Conservation (phyloP, 768 basidiomycete genomes). For the Boletus edulis region DNA sequence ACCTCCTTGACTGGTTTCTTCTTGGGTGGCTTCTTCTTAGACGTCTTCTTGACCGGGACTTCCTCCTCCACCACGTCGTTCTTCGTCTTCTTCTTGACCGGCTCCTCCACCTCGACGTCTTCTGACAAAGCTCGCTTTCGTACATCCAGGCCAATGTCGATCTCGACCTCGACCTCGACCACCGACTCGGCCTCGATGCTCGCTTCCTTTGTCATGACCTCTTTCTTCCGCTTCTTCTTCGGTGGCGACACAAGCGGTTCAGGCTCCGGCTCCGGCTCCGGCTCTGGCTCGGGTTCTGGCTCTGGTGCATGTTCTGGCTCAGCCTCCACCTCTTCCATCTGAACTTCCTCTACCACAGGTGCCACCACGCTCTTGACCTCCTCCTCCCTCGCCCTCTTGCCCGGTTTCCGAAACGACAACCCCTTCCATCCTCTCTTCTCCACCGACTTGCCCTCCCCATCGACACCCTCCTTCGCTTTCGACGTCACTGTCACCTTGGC, state of each 20-base stretch:
- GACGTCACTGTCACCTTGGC: constrained; percentile 28
- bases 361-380: constrained; percentile 23
- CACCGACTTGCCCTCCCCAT: constrained; percentile 46
- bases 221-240: constrained; percentile 60
- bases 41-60: constrained; percentile 33
- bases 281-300: constrained; percentile 31
- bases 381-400: constrained; percentile 38
- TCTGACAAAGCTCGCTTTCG: constrained; percentile 49
- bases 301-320: constrained; percentile 35
- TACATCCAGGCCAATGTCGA: constrained; percentile 31
- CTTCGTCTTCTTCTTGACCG: constrained; percentile 24
- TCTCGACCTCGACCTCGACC: constrained; percentile 46
- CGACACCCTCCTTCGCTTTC: constrained; percentile 31
- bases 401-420: constrained; percentile 44
- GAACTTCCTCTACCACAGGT: constrained; percentile 24
- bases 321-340: constrained; percentile 26
- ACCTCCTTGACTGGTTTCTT: constrained; percentile 35
- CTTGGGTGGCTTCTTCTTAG: constrained; percentile 37
- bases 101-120: constrained; percentile 35
- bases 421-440: constrained; percentile 44
- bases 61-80: constrained; percentile 37
- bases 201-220: constrained; percentile 32
- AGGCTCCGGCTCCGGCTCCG: constrained; percentile 24
- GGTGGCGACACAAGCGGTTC: constrained; percentile 43
- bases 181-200: constrained; percentile 59